Conservation (phyloP, 1,284 basidiomycete species). For the Ceratobasidium sp. region DNA sequence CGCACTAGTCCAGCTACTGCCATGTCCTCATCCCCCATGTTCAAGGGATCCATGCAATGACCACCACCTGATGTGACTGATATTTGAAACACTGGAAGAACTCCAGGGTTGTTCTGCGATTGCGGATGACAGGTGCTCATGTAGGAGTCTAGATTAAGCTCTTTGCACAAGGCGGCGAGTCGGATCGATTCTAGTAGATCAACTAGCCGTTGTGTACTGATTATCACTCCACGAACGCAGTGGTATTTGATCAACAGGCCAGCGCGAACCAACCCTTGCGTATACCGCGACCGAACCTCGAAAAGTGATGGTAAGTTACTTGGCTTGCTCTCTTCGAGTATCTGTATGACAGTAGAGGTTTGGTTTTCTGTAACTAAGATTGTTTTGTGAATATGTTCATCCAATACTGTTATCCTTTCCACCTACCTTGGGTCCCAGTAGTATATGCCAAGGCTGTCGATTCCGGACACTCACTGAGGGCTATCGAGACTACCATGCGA, state of each 20-base stretch:
- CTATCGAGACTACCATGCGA: neutral
- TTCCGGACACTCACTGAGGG: too few species aligned
- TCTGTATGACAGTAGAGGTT: neutral
- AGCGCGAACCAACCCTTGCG: neutral
- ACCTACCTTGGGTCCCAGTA: too few species aligned
- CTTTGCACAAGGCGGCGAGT: neutral
- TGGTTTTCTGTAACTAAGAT: neutral
- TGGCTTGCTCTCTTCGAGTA: neutral
- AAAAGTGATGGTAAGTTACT: neutral
- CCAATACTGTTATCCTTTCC: too few species aligned
- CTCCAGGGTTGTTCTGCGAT: too few species aligned
- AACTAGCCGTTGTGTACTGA: neutral
- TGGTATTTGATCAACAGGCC: neutral
- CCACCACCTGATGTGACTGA: neutral
- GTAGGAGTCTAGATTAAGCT: neutral
- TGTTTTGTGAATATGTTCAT: neutral
- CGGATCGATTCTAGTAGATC: neutral
- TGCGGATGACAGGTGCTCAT: slow-evolving; percentile 14
- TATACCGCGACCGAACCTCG: slow-evolving; percentile 15
- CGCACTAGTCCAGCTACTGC: neutral
- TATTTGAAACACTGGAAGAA: neutral
- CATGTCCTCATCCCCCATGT: neutral
- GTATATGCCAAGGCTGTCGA: too few species aligned
- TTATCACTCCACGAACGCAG: neutral
- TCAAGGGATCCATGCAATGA: neutral